These are phyloP conservation scores for Dichomitus squalens DNA, from an alignment of 1,284 basidiomycete genomes.

Conservation along the genomic window DNA sequence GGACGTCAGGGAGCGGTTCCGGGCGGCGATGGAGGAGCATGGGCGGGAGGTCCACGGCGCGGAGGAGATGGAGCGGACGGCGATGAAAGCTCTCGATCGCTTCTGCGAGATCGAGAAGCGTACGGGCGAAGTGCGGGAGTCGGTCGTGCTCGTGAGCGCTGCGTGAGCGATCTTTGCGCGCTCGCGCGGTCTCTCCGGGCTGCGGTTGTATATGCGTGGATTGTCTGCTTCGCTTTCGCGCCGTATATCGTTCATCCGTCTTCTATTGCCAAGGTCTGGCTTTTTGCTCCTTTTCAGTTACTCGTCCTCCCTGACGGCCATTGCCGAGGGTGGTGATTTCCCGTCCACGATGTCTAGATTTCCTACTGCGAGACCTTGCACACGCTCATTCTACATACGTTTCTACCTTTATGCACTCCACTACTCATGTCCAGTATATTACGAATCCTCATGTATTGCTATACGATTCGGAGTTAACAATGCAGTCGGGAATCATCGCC, in stretches of 20 bases:
- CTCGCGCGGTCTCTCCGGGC: not conserved
- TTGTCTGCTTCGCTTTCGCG: slow-evolving; percentile 4
- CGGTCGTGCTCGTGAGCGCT: slow-evolving; percentile 26
- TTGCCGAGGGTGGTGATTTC: not conserved
- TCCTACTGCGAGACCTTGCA: slow-evolving; percentile 18
- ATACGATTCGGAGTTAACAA: not conserved
- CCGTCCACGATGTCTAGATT: slow-evolving; percentile 11
- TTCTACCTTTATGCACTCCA: slow-evolving; percentile 8
- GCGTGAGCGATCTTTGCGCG: slow-evolving; percentile 19
- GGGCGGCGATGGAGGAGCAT: slow-evolving; percentile 77
- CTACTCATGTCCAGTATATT: not conserved
- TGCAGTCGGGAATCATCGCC: not conserved
- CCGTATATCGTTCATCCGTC: slow-evolving; percentile 5
- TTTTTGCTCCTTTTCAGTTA: not conserved
- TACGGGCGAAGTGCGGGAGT: slow-evolving; percentile 58
- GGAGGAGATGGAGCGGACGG: slow-evolving; percentile 75
- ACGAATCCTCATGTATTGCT: slow-evolving; percentile 2
- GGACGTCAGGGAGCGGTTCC: slow-evolving; percentile 89
- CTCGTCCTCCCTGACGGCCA: not conserved
- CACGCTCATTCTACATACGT: slow-evolving; percentile 19
- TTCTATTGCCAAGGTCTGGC: slow-evolving; percentile 11
- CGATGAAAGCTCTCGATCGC: slow-evolving; percentile 73
- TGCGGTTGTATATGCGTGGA: not conserved
- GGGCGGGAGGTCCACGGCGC: slow-evolving; percentile 76
- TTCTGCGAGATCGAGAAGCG: slow-evolving; percentile 63